Conservation (phyloP, 257 asterid genomes). For the Eucommia ulmoides region DNA sequence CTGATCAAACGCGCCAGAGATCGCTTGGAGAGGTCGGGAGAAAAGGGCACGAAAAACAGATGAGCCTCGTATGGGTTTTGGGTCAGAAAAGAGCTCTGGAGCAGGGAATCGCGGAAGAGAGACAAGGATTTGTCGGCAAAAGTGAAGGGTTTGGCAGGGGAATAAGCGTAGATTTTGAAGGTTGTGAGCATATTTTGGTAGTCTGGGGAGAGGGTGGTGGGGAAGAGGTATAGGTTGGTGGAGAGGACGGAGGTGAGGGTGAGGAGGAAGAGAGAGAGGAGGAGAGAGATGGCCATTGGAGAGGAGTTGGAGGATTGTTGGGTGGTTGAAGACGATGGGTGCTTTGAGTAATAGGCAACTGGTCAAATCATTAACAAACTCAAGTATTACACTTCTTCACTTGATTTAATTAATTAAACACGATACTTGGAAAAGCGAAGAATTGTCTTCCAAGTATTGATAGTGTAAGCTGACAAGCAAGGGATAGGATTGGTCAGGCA, state of each 20-base stretch:
- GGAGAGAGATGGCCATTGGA: no score
- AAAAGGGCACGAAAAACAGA: constrained; percentile 66
- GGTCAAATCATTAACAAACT: no score
- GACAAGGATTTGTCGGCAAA: constrained; percentile 33
- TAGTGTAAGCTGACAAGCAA: no score
- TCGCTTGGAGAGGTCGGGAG: constrained; percentile 54
- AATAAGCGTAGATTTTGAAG: constrained; percentile 59
- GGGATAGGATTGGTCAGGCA: no score
- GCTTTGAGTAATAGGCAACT: no score
- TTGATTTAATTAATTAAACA: no score
- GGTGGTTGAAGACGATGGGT: no score
- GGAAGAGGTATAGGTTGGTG: constrained; percentile 49
- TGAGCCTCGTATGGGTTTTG: constrained; percentile 52
- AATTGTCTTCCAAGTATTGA: no score
- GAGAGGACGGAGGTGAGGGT: constrained; percentile 5
- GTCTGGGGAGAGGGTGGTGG: constrained; percentile 36
- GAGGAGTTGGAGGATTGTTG: no score
- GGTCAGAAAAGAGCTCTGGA: constrained; percentile 48
- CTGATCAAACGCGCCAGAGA: constrained; percentile 46
- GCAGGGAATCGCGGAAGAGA: constrained; percentile 46
- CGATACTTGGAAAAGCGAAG: no score
- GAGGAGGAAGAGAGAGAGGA: background rate
- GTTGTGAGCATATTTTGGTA: constrained; percentile 51
- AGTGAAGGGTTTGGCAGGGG: constrained; percentile 26
- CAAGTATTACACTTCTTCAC: no score